Evolutionary conservation across 1,284 basidiomycete genomes (phyloP), one percentile per base, ranked within the genome.

Genomic region (Cryptococcus sp.): DNA sequence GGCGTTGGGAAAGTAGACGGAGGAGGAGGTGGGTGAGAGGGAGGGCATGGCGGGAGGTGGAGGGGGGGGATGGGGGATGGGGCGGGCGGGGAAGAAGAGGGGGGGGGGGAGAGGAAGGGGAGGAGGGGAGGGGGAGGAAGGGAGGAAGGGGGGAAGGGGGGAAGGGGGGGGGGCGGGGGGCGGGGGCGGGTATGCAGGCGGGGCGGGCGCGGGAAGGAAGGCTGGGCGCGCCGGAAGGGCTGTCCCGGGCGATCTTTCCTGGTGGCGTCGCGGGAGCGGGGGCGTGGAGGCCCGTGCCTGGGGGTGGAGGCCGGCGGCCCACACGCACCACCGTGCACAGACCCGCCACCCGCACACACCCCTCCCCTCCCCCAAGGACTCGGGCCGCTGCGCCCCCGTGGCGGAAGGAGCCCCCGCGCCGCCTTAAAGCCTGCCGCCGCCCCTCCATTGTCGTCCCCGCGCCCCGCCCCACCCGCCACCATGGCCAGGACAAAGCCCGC

Each of bases 401-500:
- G n/a, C n/a, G n/a, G n/a, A n/a, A n/a, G n/a, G n/a, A n/a, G n/a
- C n/a, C n/a, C n/a, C n/a, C n/a, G n/a, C n/a, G n/a, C n/a, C n/a
- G n/a, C n/a, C 47, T 11, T 36, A n/a, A 16, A 36, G 16, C n/a
- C 28, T 37, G n/a, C 47, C n/a, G n/a, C n/a, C n/a, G n/a, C n/a
- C 11, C 46, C 46, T 33, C 33, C 46, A 33, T 35, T 35, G 11
- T 35, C 47, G n/a, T 15, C 47, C n/a, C 20, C 47, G 21, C 18
- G 20, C 47, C 24, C 33, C 6, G 2, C 33, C 24, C 4, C 20
- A 12, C 21, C 23, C 20, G 21, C 21, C 56, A 53, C 9, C 8
- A 58, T 58, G 56, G 56, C 52, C 18, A 58, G 54, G n/a, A 46
- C 36, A 23, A 58, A 58, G 47, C 46, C 46, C 24, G 21, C 16